Evolutionary conservation across 495 filamentous ascomycete species (phyloP), one percentile per base, ranked within the genome.

Genomic region (Xylaria palmicola): DNA sequence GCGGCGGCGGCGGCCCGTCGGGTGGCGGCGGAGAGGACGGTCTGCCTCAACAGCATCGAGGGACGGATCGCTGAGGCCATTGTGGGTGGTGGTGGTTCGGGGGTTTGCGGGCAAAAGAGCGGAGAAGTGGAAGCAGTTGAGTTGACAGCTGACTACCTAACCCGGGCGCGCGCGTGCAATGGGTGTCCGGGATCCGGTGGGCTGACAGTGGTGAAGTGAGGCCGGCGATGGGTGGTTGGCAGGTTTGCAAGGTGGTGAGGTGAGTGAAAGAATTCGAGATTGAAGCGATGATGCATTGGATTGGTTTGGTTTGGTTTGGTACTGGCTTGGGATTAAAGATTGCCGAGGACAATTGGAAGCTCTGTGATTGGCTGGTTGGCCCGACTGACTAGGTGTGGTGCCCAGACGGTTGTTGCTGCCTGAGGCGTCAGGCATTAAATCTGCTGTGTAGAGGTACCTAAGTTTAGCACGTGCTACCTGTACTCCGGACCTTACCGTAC

Each of bases 51-150:
- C 72, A 84, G 72, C 58, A 76, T 67, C n/a, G n/a, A n/a, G 59
- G 82, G 77, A 64, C 81, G 81, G 64, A 79, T 72, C 69, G 84
- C 74, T 61, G 82, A 85, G 55, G 80, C 81, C 82, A 85, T 85
- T 55, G 68, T 62, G 50, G 32, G 6, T 48, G n/a, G n/a, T n/a
- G n/a, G n/a, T n/a, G n/a, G n/a, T n/a, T n/a, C n/a, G n/a, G n/a
- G n/a, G n/a, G n/a, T n/a, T n/a, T n/a, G n/a, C n/a, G n/a, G n/a
- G n/a, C n/a, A n/a, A n/a, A n/a, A n/a, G n/a, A n/a, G n/a, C n/a
- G n/a, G n/a, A n/a, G n/a, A n/a, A n/a, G n/a, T n/a, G n/a, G n/a
- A n/a, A n/a, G n/a, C n/a, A n/a, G n/a, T n/a, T n/a, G n/a, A n/a
- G n/a, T n/a, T n/a, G n/a, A n/a, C n/a, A n/a, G n/a, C n/a, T n/a